phyloP scores from a whole-genome alignment of 2,329 filamentous ascomycete species.

The Chaetomium strumarium region DNA sequence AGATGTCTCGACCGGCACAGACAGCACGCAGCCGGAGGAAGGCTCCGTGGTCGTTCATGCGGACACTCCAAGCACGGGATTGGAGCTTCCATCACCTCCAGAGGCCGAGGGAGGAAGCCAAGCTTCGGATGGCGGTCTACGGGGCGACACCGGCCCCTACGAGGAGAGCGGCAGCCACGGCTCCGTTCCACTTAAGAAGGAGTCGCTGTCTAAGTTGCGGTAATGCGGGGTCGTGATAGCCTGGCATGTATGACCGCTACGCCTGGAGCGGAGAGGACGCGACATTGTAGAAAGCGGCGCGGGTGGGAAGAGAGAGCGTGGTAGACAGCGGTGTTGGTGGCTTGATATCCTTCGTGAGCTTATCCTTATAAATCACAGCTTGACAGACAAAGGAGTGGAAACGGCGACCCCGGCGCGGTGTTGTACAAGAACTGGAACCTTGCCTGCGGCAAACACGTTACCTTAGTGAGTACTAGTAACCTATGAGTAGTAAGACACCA shows the following conservation, averaged over 20 bases:
- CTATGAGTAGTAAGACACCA: too few relatives aligned
- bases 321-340: neutral
- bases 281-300: neutral
- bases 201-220: neutral
- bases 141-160: constrained; percentile 10
- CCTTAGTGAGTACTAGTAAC: too few relatives aligned
- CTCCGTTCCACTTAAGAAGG: neutral
- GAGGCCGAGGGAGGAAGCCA: neutral
- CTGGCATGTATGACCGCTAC: neutral
- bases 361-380: too few relatives aligned
- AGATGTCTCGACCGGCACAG: neutral
- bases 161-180: neutral
- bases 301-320: neutral
- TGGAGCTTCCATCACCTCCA: neutral
- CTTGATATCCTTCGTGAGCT: neutral
- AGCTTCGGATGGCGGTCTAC: neutral
- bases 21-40: neutral
- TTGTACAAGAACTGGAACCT: too few relatives aligned
- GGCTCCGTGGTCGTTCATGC: neutral
- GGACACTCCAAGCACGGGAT: neutral
- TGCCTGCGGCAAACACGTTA: too few relatives aligned
- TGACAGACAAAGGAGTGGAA: too few relatives aligned
- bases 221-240: constrained; percentile 1
- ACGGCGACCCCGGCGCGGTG: too few relatives aligned
- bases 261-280: neutral